A percentile compares a stretch with the other conserved stretches of the same genome.
phyloP scores from a whole-genome alignment of 139 green algal species.

The Coelastrella sp. region DNA sequence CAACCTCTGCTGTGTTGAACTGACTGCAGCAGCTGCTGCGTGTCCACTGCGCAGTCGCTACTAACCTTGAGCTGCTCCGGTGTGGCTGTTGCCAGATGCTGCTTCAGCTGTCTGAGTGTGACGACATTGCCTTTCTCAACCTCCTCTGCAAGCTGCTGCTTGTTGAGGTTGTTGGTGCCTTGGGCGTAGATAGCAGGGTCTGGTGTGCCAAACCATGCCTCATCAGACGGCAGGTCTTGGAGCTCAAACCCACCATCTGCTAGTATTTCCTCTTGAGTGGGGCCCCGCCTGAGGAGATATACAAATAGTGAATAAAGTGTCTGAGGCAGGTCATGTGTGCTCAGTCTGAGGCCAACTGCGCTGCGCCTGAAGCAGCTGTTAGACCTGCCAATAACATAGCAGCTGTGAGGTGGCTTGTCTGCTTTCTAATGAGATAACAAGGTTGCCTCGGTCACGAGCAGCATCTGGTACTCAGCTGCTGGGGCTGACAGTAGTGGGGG shows the following conservation, averaged over 20 bases:
- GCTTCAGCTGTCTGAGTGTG: conserved; percentile 38
- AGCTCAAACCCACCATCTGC: conserved; percentile 3
- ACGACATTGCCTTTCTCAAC: conserved; percentile 43
- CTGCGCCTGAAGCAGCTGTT: too few relatives aligned
- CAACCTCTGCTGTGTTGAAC: too few relatives aligned
- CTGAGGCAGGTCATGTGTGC: too few relatives aligned
- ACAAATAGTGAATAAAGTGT: too few relatives aligned
- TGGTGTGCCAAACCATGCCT: conserved; percentile 47
- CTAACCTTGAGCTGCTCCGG: conserved; percentile 29
- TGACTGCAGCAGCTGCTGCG: too few relatives aligned
- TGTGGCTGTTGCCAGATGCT: conserved; percentile 22
- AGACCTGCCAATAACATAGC: too few relatives aligned
- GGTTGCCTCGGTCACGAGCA: too few relatives aligned
- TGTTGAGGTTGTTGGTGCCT: conserved; percentile 43
- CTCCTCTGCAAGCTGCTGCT: conserved; percentile 45
- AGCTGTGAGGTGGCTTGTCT: too few relatives aligned
- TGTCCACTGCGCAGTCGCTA: not conserved
- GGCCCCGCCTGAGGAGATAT: not conserved
- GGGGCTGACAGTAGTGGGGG: not conserved
- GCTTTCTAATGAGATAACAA: too few relatives aligned
- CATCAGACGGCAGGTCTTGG: conserved; percentile 33
- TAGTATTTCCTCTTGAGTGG: not conserved
- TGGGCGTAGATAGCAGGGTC: conserved; percentile 25
- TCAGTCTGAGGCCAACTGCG: too few relatives aligned
- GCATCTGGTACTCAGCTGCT: not conserved